Conservation (phyloP, 371 early-diverging fungal species). For the Mucor circinelloides region DNA sequence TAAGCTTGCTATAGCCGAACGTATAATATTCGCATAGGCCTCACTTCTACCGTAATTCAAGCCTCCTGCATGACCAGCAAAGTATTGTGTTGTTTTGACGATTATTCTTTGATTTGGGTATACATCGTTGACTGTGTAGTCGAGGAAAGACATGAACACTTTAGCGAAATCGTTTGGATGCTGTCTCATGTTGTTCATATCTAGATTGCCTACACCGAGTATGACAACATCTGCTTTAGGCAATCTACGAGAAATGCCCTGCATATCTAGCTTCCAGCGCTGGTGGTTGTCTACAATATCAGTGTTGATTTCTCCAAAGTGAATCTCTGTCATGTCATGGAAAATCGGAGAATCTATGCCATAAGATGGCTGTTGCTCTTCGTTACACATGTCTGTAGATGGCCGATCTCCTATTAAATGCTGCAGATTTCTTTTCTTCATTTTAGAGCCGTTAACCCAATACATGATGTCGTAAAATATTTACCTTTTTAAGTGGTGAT, state of each 20-base stretch:
- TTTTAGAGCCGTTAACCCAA: background rate
- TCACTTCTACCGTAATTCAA: constrained; percentile 40
- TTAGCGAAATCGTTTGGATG: constrained; percentile 29
- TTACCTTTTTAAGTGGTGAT: constrained; percentile 33
- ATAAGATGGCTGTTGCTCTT: background rate
- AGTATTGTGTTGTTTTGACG: constrained; percentile 36
- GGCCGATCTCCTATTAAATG: constrained; percentile 3
- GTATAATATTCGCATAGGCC: constrained; percentile 35
- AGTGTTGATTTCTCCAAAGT: constrained; percentile 23
- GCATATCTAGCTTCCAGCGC: constrained; percentile 24
- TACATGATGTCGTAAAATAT: too few species aligned
- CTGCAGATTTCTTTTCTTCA: constrained; percentile 3
- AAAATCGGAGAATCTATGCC: background rate
- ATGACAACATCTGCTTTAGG: constrained; percentile 39
- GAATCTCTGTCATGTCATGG: constrained; percentile 13
- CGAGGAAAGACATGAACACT: constrained; percentile 19
- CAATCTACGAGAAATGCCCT: constrained; percentile 2
- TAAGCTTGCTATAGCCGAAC: background rate
- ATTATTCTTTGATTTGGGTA: constrained; percentile 21
- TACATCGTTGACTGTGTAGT: constrained; percentile 11
- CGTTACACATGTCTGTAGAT: constrained; percentile 1
- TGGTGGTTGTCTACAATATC: constrained; percentile 6
- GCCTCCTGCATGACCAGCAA: constrained; percentile 12
- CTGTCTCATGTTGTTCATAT: constrained; percentile 22
- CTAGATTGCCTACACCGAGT: constrained; percentile 34